Base-by-base conservation (phyloP, 2,329 filamentous ascomycete species). In the Aspergillus ochraceus region DNA sequence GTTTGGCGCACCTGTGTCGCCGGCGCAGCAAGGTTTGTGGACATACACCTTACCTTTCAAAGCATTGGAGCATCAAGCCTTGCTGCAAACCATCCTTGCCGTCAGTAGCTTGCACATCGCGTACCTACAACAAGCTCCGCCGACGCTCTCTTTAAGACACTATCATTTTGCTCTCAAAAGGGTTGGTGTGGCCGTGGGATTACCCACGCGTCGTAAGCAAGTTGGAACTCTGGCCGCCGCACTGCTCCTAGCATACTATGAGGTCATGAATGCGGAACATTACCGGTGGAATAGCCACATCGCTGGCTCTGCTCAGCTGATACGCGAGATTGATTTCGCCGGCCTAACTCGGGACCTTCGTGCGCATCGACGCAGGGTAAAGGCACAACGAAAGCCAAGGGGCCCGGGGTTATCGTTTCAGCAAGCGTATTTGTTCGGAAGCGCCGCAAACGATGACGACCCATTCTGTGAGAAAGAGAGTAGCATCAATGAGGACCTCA, bases 231-330 rank as follows among this genome's bases (percentile, higher is more conserved):
- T 98, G n/a, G 94, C 93, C 8, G 92, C 93, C 2, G 92, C 91
- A 0, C 80, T 97, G 39, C 80, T 98, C 8, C 83, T 99, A 8
- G 91, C 88, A 0, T 98, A 92, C 73, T 98, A 96, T 70, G 95
- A 98, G 74, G 91, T 97, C 19, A 95, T 94, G 88, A 90, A 90
- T 39, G 94, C 92, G 22, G 94, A 99, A 66, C 94, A 98, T 69
- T 88, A 90, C 57, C 97, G 97, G 74, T 99, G 95, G 95, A 95
- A 91, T 70, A 94, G 90, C 62, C 95, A 98, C 76, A 81, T 98
- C 42, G 86, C 91, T 52, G 95, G 95, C 12, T 91, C 92, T 10
- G 88, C 89, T 46, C 89, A 93, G 63, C 83, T 98, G 30, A 83
- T 98, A 26, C 85, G 86, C 55, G 93, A 98, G 71, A 90, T 96